Conservation (phyloP, 768 basidiomycete genomes). For the Cubamyces lactineus region DNA sequence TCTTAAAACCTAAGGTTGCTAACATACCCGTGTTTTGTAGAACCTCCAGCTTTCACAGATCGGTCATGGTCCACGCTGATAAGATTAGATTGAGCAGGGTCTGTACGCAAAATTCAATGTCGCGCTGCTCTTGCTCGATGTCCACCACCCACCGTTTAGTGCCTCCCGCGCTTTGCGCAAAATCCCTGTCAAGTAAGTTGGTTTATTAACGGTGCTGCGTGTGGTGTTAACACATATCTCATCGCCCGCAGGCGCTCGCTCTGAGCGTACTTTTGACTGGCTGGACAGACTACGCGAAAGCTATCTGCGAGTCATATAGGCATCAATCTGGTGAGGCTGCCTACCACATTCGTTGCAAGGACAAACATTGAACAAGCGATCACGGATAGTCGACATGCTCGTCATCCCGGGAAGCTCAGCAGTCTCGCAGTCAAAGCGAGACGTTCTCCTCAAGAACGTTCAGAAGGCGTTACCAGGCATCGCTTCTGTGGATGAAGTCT, state of each 20-base stretch:
- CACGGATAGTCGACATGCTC: slow-evolving; percentile 57
- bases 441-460: slow-evolving; percentile 63
- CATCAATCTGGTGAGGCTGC: not conserved
- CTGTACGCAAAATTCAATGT: slow-evolving; percentile 4
- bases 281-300: not conserved
- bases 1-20: too few relatives aligned
- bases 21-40: too few relatives aligned
- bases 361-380: not conserved
- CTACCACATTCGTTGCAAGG: not conserved
- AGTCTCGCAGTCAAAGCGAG: slow-evolving; percentile 71
- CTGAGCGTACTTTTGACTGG: not conserved
- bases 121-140: slow-evolving; percentile 16
- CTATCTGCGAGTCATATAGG: not conserved
- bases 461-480: slow-evolving; percentile 56
- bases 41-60: too few relatives aligned
- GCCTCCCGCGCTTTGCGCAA: not conserved
- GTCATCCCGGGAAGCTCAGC: slow-evolving; percentile 78
- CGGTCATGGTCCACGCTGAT: too few relatives aligned
- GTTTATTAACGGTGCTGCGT: not conserved
- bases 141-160: not conserved
- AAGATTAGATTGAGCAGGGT: slow-evolving; percentile 11
- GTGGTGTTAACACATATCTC: too few relatives aligned
- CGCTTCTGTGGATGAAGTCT: slow-evolving; percentile 76
- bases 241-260: not conserved
- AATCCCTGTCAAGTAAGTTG: not conserved